These are phyloP conservation scores for Chenopodium quinoa DNA, from an alignment of 148 eudicot species.

Conservation along the genomic window DNA sequence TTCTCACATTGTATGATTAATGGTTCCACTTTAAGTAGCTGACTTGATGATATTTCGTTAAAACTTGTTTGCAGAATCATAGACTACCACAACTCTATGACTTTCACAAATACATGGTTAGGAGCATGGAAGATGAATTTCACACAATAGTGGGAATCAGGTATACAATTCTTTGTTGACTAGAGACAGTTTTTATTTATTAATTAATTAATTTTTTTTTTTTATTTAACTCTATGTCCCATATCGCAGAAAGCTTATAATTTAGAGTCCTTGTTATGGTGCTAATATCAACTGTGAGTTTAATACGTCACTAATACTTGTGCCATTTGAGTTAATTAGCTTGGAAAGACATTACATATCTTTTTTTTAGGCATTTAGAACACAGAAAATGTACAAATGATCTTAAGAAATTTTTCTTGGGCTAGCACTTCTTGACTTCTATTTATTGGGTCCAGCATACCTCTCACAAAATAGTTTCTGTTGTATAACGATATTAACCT, in stretches of 20 bases:
- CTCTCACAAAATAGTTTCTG: background rate
- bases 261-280: background rate
- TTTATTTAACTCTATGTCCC: background rate
- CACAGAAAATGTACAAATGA: background rate
- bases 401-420: background rate
- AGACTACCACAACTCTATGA: constrained; percentile 74
- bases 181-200: background rate
- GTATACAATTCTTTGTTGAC: constrained; percentile 33
- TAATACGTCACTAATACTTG: background rate
- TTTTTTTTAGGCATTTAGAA: background rate
- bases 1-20: background rate
- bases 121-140: constrained; percentile 99
- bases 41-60: background rate
- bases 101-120: constrained; percentile 89
- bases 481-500: background rate
- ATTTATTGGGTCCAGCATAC: background rate
- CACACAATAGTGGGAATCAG: constrained; percentile 93
- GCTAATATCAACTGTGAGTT: background rate
- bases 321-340: background rate
- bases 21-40: background rate
- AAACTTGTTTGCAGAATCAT: constrained; percentile 63
- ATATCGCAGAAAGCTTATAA: background rate
- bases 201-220: no score
- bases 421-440: background rate
- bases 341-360: background rate